Evolutionary conservation across 257 asterid species (phyloP), one percentile per base, ranked within the genome.

Genomic region (Craterostigma plantagineum): DNA sequence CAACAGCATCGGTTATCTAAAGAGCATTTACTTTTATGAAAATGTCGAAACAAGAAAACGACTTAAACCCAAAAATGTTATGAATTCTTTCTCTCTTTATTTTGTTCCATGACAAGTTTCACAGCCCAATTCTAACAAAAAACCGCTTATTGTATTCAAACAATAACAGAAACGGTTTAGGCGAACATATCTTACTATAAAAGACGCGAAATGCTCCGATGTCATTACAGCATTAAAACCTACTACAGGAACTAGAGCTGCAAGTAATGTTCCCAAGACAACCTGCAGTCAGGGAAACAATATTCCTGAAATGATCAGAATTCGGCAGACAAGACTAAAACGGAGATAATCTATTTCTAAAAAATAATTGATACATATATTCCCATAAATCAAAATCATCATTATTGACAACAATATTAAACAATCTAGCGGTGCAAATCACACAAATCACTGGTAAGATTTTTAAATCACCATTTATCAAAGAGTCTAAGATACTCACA

Each of bases 141-240:
- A n/a, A n/a, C n/a, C n/a, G n/a, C n/a, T n/a, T n/a, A n/a, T 23
- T 6, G 30, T 23, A 23, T 23, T 23, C 30, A 2, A 23, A 23
- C 30, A 23, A 23, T 23, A 2, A 23, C 4, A 23, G 30, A 23
- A 23, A 23, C 2, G 30, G 6, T 23, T 2, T 23, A 23, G 30
- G 30, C 6, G 30, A 23, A 23, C 6, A 23, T 23, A 42, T 50
- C 93, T 76, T 57, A 87, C 98, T 60, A 87, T 57, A 72, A 87
- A 87, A 11, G 98, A 87, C 27, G 93, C 95, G 61, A 87, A 87
- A 65, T 87, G 98, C 60, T 87, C 98, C 3, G 98, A 87, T 48
- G 98, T 87, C 95, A 87, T 68, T 47, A 87, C 91, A 46, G 98
- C 98, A 70, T 87, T 87, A 65, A 87, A 87, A 16, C 98, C 98